These are phyloP conservation scores for Dentipellis sp. DNA, from an alignment of 768 basidiomycete genomes.

Conservation along the genomic window DNA sequence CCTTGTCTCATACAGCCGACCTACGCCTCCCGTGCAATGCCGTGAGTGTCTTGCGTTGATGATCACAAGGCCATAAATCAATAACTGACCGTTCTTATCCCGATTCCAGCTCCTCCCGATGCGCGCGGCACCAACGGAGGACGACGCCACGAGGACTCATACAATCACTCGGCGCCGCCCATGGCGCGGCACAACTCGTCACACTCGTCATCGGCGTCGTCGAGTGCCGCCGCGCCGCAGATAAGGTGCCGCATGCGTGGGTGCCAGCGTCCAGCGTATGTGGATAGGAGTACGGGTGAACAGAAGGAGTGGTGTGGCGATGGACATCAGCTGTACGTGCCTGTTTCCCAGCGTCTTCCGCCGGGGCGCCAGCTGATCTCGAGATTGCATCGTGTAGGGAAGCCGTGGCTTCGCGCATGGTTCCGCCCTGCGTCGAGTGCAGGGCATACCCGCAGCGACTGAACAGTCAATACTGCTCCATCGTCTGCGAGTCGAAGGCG, in stretches of 20 bases:
- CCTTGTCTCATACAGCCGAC: no score
- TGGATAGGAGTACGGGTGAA: constrained; percentile 3
- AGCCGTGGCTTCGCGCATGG: constrained; percentile 3
- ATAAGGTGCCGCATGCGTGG: constrained; percentile 1
- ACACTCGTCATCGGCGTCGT: not conserved
- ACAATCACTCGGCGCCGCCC: not conserved
- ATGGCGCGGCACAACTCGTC: not conserved
- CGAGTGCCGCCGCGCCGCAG: not conserved
- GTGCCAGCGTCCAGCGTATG: constrained; percentile 4
- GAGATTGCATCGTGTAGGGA: not conserved
- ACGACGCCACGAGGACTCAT: no score
- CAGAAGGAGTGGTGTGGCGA: constrained; percentile 10
- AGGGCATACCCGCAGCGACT: constrained; percentile 1
- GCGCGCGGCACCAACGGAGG: no score
- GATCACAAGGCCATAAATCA: no score
- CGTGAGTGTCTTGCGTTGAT: no score
- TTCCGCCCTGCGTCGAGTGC: constrained; percentile 3
- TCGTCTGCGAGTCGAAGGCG: not conserved
- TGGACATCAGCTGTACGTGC: constrained; percentile 6
- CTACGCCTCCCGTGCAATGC: no score
- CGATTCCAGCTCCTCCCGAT: no score
- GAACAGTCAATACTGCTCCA: not conserved
- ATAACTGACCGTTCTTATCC: no score
- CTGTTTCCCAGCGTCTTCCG: not conserved
- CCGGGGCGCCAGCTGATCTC: no score